phyloP scores from a whole-genome alignment of 2,329 filamentous ascomycete species.

The Talaromyces sp. region DNA sequence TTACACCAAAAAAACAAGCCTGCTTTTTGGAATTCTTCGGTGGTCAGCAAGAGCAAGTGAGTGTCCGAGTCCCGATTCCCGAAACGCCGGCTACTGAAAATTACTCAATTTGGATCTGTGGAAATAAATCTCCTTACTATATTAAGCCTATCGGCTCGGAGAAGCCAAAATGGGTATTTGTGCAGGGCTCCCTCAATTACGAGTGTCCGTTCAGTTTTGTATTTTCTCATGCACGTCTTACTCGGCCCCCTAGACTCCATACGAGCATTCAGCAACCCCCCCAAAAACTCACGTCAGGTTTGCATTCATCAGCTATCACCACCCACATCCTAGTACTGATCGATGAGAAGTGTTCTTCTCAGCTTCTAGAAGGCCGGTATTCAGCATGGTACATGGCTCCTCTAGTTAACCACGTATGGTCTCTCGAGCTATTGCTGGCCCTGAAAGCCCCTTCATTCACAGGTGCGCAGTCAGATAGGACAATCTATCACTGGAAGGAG shows the following conservation, averaged over 20 bases:
- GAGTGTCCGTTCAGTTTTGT: background rate
- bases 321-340: background rate
- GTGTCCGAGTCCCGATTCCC: background rate
- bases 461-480: background rate
- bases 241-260: background rate
- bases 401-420: background rate
- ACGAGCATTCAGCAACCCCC: background rate
- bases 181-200: background rate
- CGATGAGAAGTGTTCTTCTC: background rate
- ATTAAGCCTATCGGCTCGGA: background rate
- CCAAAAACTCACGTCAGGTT: background rate
- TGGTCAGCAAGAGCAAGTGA: background rate
- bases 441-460: background rate
- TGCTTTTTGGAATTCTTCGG: background rate
- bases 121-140: background rate
- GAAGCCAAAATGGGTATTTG: background rate
- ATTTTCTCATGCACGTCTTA: background rate
- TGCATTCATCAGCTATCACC: background rate
- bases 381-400: background rate
- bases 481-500: background rate
- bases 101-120: background rate
- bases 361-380: background rate
- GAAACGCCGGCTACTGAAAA: background rate
- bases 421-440: background rate
- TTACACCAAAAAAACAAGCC: background rate